A percentile compares a stretch with the other conserved stretches of the same genome.
phyloP scores from a whole-genome alignment of 768 basidiomycete genomes.

The Trametes gibbosa region DNA sequence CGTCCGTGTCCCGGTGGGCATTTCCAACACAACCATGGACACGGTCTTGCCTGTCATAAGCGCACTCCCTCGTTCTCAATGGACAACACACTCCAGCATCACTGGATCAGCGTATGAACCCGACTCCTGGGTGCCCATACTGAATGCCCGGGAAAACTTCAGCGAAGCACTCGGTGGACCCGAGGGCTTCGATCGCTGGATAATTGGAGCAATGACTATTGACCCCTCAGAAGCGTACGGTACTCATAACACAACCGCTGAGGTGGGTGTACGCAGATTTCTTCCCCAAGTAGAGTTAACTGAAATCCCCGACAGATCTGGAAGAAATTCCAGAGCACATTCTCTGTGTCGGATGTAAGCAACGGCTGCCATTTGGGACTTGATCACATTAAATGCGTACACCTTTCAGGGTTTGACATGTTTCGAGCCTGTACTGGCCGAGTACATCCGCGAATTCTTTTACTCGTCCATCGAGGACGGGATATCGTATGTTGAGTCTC shows the following conservation, averaged over 20 bases:
- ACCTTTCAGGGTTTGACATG: slow-evolving; percentile 27
- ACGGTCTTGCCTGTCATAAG: slow-evolving; percentile 50
- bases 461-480: slow-evolving; percentile 62
- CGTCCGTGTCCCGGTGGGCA: slow-evolving; percentile 42
- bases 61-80: slow-evolving; percentile 38
- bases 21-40: slow-evolving; percentile 42
- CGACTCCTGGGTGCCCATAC: slow-evolving; percentile 52
- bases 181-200: slow-evolving; percentile 67
- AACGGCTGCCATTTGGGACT: background rate
- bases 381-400: slow-evolving; percentile 22
- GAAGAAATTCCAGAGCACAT: slow-evolving; percentile 63
- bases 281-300: background rate
- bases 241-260: slow-evolving; percentile 65
- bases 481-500: slow-evolving; percentile 66
- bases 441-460: slow-evolving; percentile 63
- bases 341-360: slow-evolving; percentile 47
- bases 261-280: slow-evolving; percentile 38
- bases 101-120: slow-evolving; percentile 43
- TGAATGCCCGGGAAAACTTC: slow-evolving; percentile 53
- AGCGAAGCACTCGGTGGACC: slow-evolving; percentile 51
- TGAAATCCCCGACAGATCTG: slow-evolving; percentile 52
- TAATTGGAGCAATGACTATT: slow-evolving; percentile 56
- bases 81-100: slow-evolving; percentile 29
- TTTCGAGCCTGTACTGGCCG: slow-evolving; percentile 56
- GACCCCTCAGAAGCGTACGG: slow-evolving; percentile 68